A percentile compares a stretch with the other conserved stretches of the same genome.
Conservation (phyloP, 257 asterid species). For the Haberlea rhodopensis region DNA sequence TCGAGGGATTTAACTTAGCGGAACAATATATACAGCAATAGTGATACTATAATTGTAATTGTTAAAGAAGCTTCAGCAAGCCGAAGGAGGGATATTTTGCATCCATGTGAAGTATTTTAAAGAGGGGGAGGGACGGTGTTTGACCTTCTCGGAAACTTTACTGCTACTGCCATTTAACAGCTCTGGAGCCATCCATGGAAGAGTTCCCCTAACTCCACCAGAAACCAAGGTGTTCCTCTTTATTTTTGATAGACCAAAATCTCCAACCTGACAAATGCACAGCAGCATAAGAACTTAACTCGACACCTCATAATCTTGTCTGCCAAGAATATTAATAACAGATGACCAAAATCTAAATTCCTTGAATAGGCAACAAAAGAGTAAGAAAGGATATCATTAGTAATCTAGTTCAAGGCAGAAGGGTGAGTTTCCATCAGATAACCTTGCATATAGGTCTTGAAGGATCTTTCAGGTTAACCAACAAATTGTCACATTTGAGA, state of each 20-base stretch:
- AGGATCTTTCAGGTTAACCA: conserved; percentile 87
- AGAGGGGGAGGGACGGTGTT: not conserved
- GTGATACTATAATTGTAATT: not conserved
- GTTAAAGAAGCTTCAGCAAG: not conserved
- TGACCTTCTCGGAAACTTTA: conserved; percentile 89
- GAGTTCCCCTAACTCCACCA: conserved; percentile 96
- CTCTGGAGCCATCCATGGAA: conserved; percentile 99
- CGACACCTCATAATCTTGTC: conserved; percentile 8
- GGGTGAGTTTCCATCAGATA: conserved; percentile 5
- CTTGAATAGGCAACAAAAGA: not conserved
- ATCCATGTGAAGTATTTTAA: not conserved
- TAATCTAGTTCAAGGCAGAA: not conserved
- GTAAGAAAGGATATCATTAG: conserved; percentile 9
- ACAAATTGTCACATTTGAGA: conserved; percentile 87
- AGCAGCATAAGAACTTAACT: conserved; percentile 21
- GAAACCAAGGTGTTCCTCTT: conserved; percentile 90
- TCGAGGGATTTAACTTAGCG: not conserved
- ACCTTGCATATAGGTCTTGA: conserved; percentile 95
- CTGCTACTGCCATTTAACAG: conserved; percentile 86
- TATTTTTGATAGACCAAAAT: conserved; percentile 89
- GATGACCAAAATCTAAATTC: not conserved
- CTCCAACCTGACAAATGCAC: conserved; percentile 67
- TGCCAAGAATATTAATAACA: conserved; percentile 1
- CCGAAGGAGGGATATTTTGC: not conserved
- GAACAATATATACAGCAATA: not conserved